Evolutionary conservation across 225 moss, liverwort and hornwort species (phyloP), one percentile per base, ranked within the genome.

Genomic region (Antitrichia curtipendula): DNA sequence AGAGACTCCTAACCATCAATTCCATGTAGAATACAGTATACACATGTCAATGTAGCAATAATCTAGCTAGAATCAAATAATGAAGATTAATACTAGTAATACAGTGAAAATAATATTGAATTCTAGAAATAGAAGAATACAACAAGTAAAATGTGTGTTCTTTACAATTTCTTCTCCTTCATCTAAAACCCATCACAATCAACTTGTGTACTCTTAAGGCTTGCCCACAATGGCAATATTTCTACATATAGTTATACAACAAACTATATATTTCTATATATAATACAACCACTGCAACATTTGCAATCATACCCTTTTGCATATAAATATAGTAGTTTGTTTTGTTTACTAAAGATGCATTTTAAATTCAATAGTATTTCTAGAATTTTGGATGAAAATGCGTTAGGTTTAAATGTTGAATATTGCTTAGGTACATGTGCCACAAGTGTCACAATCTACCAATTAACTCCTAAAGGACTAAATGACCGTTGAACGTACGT

Each of bases 11-110:
- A 25, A 9, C 0, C 3, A 0, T 40, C 13, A 70, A 41, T 21
- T 25, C 5, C 0, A 41, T 0, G 8, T 15, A 41, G 14, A 41
- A 25, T 11, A 15, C 15, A 25, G 15, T 2, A 2, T 41, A 24
- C 4, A 23, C 4, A 40, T 23, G 1, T 40, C 14, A 40, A 24
- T 69, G 8, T 13, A 8, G 13, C 13, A 24, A 40, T 8, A 69
- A 40, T 69, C 24, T 40, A 8, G 3, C 1, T 40, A 0, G 24
- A 69, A 23, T 14, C 2, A 13, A 0, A 24, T 1, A 1, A 1
- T 16, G 8, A 40, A 40, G 8, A 24, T 40, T 40, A 24, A 40
- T 40, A 40, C 13, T 24, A 24, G 13, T 40, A 41, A 8, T 40
- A 24, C 3, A 0, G 0, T 69, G 24, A 40, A 69, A 8, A 69